Evolutionary conservation across 805 yeast genomes (phyloP), one percentile per base, ranked within the genome.

Genomic region (Candida corydali): DNA sequence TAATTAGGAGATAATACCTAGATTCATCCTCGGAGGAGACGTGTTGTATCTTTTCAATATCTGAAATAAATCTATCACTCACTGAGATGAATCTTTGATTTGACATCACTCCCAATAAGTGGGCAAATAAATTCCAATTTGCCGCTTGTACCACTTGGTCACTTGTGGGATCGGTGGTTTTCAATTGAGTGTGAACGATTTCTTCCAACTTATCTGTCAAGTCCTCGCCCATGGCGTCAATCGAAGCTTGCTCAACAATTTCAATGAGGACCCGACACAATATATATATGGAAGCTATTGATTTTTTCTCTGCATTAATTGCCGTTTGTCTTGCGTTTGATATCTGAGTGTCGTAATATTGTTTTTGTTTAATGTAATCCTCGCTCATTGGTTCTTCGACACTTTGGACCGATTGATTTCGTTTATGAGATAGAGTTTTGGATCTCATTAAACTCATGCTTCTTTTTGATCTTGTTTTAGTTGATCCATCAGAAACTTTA

Each of bases 71-170:
- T 39, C 96, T 65, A 55, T 93, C 98, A 52, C 95, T 86, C 1
- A 93, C 98, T 38, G 88, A 81, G 9, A 86, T 55, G 47, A 93
- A 88, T 36, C 94, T 71, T 44, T 79, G 80, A 30, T 77, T 83
- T 0, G 96, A 86, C 95, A 94, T 88, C 45, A 80, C 81, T 1
- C 98, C 98, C 27, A 94, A 61, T 5, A 93, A 65, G 43, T 84
- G 85, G 0, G 98, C 95, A 57, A 93, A 81, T 24, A 89, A 70
- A 50, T 85, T 82, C 98, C 98, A 93, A 55, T 93, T 93, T 0
- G 96, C 87, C 6, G 93, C 80, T 39, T 95, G 75, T 2, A 91
- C 86, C 17, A 80, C 80, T 38, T 65, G 70, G 34, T 67, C 57
- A 2, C 81, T 72, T 5, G 85, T 73, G 0, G 96, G 95, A 51